These are phyloP conservation scores for Acanthamoeba castellanii DNA, from an alignment of 208 protist species.

Conservation along the genomic window DNA sequence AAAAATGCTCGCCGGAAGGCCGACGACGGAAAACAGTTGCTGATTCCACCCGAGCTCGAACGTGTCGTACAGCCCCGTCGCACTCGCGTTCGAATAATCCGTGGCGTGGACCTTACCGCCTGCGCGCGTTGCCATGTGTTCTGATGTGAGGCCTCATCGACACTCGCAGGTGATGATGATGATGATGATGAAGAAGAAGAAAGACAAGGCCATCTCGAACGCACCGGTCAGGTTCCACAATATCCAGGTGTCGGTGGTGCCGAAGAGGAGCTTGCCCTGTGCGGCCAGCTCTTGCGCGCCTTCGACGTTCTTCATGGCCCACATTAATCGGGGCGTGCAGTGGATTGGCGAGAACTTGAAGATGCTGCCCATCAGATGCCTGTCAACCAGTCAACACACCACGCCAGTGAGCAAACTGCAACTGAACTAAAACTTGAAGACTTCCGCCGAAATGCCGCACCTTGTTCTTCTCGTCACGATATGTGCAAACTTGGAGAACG, in stretches of 20 bases:
- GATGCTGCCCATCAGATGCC: constrained; percentile 71
- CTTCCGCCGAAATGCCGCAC: not conserved
- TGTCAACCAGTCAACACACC: not conserved
- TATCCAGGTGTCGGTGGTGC: constrained; percentile 83
- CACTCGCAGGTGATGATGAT: not conserved
- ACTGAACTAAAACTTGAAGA: not conserved
- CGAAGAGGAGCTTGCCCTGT: constrained; percentile 79
- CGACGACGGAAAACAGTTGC: constrained; percentile 75
- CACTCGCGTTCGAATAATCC: constrained; percentile 79
- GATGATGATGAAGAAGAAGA: not conserved
- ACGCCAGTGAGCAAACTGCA: not conserved
- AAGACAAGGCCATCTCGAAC: not conserved
- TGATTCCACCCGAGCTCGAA: constrained; percentile 72
- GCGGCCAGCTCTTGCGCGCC: constrained; percentile 69
- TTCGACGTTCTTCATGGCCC: constrained; percentile 77
- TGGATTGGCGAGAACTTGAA: constrained; percentile 69
- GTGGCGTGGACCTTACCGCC: constrained; percentile 78
- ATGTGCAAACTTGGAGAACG: constrained; percentile 35
- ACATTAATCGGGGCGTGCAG: constrained; percentile 66
- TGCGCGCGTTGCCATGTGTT: constrained; percentile 80
- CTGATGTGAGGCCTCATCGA: too few relatives aligned
- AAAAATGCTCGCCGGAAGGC: constrained; percentile 75
- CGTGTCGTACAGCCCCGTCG: constrained; percentile 74
- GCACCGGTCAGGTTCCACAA: constrained; percentile 80
- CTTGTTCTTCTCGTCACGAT: constrained; percentile 37